phyloP scores from a whole-genome alignment of 2,329 filamentous ascomycete genomes.

The Colletotrichum simmondsii region DNA sequence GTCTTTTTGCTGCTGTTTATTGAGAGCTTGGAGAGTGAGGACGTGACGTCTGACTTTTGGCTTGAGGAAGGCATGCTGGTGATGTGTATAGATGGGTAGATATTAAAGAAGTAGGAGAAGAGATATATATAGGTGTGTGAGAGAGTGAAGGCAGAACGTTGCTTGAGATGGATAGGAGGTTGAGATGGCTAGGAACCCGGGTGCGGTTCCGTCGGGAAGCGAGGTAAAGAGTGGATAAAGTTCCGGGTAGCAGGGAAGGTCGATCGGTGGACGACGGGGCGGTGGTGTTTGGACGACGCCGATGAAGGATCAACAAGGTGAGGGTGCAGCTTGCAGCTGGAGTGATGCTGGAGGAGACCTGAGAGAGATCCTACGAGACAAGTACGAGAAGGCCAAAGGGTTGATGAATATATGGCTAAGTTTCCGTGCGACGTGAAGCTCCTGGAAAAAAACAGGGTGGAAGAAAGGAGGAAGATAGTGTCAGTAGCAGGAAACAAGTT shows the following conservation, averaged over 20 bases:
- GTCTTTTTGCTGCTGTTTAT: conserved; percentile 39
- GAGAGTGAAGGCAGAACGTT: neutral
- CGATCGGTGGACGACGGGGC: conserved; percentile 6
- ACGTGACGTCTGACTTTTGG: conserved; percentile 40
- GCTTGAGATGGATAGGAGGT: conserved; percentile 2
- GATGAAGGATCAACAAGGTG: conserved; percentile 20
- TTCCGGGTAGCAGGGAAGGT: conserved; percentile 14
- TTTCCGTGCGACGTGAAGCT: neutral
- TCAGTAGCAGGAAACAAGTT: conserved; percentile 17
- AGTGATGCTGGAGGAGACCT: neutral
- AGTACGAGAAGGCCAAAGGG: neutral
- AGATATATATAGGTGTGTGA: neutral
- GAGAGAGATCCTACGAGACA: neutral
- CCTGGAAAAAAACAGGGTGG: neutral
- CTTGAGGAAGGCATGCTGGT: conserved; percentile 35
- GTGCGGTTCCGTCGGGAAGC: conserved; percentile 24
- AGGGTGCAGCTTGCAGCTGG: conserved; percentile 15
- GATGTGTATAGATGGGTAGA: neutral
- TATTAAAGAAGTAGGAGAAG: neutral
- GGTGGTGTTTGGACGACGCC: neutral
- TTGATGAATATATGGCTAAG: neutral
- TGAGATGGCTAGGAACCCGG: neutral
- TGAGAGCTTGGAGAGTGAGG: conserved; percentile 45
- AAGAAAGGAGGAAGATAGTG: neutral
- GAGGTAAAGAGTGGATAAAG: conserved; percentile 13